Conservation (phyloP, 257 asterid species). For the Linderniella brevidens region DNA sequence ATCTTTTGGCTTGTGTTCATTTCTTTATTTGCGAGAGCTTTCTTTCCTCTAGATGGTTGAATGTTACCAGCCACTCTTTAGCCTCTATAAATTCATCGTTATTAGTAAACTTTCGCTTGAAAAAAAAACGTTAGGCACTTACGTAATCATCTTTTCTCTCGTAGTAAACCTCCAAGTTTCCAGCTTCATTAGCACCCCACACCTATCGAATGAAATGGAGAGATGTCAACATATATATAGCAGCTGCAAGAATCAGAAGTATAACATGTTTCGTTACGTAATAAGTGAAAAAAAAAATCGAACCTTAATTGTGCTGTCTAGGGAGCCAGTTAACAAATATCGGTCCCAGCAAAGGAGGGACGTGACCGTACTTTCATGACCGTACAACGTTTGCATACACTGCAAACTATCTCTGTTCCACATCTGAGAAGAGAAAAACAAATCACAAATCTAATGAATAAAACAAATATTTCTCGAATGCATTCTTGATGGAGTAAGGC, state of each 20-base stretch:
- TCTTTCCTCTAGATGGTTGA: too few relatives aligned
- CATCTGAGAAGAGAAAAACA: slow-evolving; percentile 15
- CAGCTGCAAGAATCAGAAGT: background rate
- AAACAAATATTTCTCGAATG: too few relatives aligned
- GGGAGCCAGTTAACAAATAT: slow-evolving; percentile 38
- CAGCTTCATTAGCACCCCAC: slow-evolving; percentile 26
- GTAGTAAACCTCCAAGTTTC: slow-evolving; percentile 18
- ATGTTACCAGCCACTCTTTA: too few relatives aligned
- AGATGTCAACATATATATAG: background rate
- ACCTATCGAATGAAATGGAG: slow-evolving; percentile 9
- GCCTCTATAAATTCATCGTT: too few relatives aligned
- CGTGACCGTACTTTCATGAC: slow-evolving; percentile 30
- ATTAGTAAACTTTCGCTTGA: too few relatives aligned
- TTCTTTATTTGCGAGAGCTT: too few relatives aligned
- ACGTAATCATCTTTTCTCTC: slow-evolving; percentile 25
- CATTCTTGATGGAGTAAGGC: too few relatives aligned
- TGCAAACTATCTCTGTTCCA: slow-evolving; percentile 45
- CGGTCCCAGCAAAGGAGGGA: slow-evolving; percentile 45
- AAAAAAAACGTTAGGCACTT: slow-evolving; percentile 9
- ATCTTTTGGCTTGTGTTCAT: too few relatives aligned
- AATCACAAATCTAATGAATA: background rate
- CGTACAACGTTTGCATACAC: slow-evolving; percentile 33
- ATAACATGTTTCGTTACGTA: background rate
- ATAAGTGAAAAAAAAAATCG: slow-evolving; percentile 7
- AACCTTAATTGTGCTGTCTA: slow-evolving; percentile 46